Conservation (phyloP, 768 basidiomycete species). For the Mycena floridula region DNA sequence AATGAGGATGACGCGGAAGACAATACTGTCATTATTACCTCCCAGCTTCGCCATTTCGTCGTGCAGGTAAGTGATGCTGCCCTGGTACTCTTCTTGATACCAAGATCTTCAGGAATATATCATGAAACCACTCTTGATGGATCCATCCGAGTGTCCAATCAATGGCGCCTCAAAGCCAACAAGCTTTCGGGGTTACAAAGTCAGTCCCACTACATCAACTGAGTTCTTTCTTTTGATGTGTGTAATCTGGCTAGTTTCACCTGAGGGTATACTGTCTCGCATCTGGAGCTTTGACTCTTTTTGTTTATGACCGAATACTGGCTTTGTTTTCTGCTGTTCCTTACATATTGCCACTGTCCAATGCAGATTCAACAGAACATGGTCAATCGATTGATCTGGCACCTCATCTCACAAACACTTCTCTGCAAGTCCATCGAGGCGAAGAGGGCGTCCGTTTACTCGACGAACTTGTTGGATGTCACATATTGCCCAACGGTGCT, state of each 20-base stretch:
- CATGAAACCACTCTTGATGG: constrained; percentile 67
- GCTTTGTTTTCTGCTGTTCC: constrained; percentile 82
- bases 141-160: constrained; percentile 44
- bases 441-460: constrained; percentile 74
- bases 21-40: constrained; percentile 62
- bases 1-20: constrained; percentile 38
- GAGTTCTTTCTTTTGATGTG: constrained; percentile 1
- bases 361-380: constrained; percentile 16
- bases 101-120: constrained; percentile 82
- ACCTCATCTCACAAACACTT: constrained; percentile 90
- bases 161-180: constrained; percentile 15
- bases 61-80: constrained; percentile 60
- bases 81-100: constrained; percentile 4
- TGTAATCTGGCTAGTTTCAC: constrained; percentile 66
- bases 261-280: constrained; percentile 84
- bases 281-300: constrained; percentile 71
- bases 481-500: constrained; percentile 33
- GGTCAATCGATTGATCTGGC: constrained; percentile 38
- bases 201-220: constrained; percentile 28
- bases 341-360: constrained; percentile 57
- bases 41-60: constrained; percentile 92
- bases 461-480: constrained; percentile 70
- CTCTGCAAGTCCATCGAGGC: constrained; percentile 63
- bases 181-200: constrained; percentile 51
- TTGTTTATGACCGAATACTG: constrained; percentile 75